These are phyloP conservation scores for Triticum dicoccoides DNA, from an alignment of 176 grass and related monocot species.

Conservation along the genomic window DNA sequence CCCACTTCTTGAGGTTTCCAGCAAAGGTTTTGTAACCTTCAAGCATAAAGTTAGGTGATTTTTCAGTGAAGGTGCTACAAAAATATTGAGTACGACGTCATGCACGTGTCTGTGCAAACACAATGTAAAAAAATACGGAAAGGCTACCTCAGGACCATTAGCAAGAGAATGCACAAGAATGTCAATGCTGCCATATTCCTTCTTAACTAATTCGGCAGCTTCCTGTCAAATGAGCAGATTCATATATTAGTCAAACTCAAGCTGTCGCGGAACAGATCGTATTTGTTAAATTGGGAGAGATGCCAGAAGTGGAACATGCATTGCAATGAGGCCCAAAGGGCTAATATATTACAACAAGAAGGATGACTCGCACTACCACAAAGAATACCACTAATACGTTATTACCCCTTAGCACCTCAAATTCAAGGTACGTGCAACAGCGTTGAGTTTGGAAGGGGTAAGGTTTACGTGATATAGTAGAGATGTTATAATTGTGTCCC, in stretches of 20 bases:
- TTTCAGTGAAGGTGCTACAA: slow-evolving; percentile 23
- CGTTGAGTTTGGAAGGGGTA: neutral
- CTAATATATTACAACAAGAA: neutral
- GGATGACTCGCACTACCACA: neutral
- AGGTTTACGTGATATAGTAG: neutral
- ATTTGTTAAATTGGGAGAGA: neutral
- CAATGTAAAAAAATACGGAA: neutral
- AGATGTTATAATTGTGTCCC: neutral
- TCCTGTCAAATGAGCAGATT: slow-evolving; percentile 47
- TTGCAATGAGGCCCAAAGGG: neutral
- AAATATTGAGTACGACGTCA: neutral
- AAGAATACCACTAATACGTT: neutral
- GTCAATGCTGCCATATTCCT: slow-evolving; percentile 96
- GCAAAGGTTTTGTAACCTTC: slow-evolving; percentile 86
- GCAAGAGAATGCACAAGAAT: slow-evolving; percentile 97
- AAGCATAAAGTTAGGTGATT: slow-evolving; percentile 12
- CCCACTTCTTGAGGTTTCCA: slow-evolving; percentile 93
- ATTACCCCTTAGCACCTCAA: neutral
- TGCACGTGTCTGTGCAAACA: neutral
- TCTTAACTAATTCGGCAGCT: slow-evolving; percentile 86
- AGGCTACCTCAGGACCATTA: slow-evolving; percentile 85
- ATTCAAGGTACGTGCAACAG: neutral
- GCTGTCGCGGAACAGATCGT: neutral
- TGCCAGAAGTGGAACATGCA: neutral
- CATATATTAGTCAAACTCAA: slow-evolving; percentile 15